Base-by-base conservation (phyloP, 805 yeast genomes). In the Kodamaea restingae region DNA sequence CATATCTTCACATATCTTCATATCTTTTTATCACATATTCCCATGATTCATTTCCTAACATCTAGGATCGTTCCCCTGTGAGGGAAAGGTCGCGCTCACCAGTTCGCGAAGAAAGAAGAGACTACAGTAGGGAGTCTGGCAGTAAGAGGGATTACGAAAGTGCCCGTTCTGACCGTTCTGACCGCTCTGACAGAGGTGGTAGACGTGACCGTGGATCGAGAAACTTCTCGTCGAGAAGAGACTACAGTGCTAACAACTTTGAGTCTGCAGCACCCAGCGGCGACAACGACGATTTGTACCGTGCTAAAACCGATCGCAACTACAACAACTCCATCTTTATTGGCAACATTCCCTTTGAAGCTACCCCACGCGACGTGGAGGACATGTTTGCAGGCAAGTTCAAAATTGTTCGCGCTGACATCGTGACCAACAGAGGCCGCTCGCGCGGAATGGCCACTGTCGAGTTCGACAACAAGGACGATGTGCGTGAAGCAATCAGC, bases 381-480 rank as follows among this genome's bases (percentile, higher is more conserved):
- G 80, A 70, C 12, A 69, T 74, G 46, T 84, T 84, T 59, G 62
- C 69, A n/a, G 62, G 61, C 18, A 55, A 56, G 17, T 65, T 60
- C 47, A 41, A 71, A 20, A 83, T 88, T 39, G 71, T 81, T 15
- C 75, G 86, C 47, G 95, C 96, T 3, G 96, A 88, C 58, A 81
- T 90, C 38, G 82, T 88, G 32, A 80, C 81, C 2, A 73, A 77
- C 44, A 77, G 81, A 50, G 95, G 95, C 41, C 83, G 83, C 53
- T 82, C 88, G 55, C 73, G 91, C 63, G 95, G 95, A 46, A 84
- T 83, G 91, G 91, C 90, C 29, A 86, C 95, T 17, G 96, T 88
- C 30, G 96, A 88, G 60, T 90, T 82, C 53, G 67, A 78, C 9
- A 67, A 68, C 42, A 70, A 71, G 43, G 80, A 74, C 12, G 83